These are phyloP conservation scores for Diplodia sapinea DNA, from an alignment of 2,329 filamentous ascomycete species.

Conservation along the genomic window DNA sequence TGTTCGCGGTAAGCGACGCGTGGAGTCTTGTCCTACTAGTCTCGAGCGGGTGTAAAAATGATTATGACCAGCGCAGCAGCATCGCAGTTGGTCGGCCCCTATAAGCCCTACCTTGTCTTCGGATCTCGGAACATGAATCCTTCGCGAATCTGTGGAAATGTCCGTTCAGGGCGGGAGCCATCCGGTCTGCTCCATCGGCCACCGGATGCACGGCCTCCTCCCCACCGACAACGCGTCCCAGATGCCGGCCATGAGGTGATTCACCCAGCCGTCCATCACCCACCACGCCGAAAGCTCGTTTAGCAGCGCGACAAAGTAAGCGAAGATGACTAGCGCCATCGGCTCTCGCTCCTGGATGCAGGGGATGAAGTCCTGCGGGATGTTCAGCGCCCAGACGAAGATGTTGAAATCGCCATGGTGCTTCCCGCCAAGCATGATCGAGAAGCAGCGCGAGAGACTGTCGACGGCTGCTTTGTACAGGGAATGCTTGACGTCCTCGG, in stretches of 20 bases:
- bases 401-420: slow-evolving; percentile 5
- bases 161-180: slow-evolving; percentile 2
- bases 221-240: neutral
- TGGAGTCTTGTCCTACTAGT: too few relatives aligned
- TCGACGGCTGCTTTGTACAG: slow-evolving; percentile 4
- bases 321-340: slow-evolving; percentile 8
- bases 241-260: slow-evolving; percentile 5
- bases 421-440: neutral
- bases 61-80: too few relatives aligned
- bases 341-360: slow-evolving; percentile 14
- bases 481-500: neutral
- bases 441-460: neutral
- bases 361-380: slow-evolving; percentile 9
- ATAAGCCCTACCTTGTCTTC: neutral
- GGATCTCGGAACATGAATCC: neutral
- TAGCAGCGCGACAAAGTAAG: slow-evolving; percentile 14
- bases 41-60: too few relatives aligned
- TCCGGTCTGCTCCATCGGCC: slow-evolving; percentile 15
- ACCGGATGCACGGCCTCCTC: neutral
- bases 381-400: slow-evolving; percentile 3
- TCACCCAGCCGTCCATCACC: slow-evolving; percentile 9
- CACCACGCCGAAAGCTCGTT: slow-evolving; percentile 6
- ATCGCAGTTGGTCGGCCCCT: neutral
- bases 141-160: neutral
- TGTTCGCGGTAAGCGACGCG: too few relatives aligned